Conservation (phyloP, 2,329 filamentous ascomycete genomes). For the Fusarium nisikadoi region DNA sequence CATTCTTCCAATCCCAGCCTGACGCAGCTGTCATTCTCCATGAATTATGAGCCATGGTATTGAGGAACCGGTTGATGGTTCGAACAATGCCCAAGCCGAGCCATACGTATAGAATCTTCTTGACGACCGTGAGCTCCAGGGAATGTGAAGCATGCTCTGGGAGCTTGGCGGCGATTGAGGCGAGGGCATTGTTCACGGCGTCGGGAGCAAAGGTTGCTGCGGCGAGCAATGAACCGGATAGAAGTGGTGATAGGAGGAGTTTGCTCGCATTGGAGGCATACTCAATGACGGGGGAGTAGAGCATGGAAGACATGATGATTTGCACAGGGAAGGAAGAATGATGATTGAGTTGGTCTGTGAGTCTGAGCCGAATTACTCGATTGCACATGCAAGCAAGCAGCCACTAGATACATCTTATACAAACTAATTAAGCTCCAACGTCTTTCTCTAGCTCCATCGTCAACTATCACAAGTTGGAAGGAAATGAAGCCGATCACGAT, state of each 20-base stretch:
- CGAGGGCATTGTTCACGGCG: slow-evolving; percentile 21
- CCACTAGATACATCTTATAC: slow-evolving; percentile 1
- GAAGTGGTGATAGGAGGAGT: slow-evolving; percentile 29
- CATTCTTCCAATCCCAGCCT: slow-evolving; percentile 52
- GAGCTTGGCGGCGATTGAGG: background rate
- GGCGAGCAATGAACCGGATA: slow-evolving; percentile 33
- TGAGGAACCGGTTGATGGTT: slow-evolving; percentile 40
- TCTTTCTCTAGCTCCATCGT: background rate
- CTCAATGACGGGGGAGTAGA: slow-evolving; percentile 36
- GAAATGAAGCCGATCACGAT: background rate
- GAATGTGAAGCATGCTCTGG: slow-evolving; percentile 8
- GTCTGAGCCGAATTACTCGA: background rate
- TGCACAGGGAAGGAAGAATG: background rate
- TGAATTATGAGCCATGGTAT: slow-evolving; percentile 45
- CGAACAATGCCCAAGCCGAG: slow-evolving; percentile 41
- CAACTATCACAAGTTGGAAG: background rate
- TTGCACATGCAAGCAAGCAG: background rate
- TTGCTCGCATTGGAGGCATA: background rate
- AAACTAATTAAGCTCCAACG: background rate
- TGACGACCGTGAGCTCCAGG: slow-evolving; percentile 10
- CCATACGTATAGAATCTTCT: slow-evolving; percentile 30
- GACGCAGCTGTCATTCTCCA: slow-evolving; percentile 39
- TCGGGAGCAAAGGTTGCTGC: slow-evolving; percentile 28
- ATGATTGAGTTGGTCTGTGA: background rate
- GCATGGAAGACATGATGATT: slow-evolving; percentile 33